Evolutionary conservation across 768 basidiomycete species (phyloP).

Genomic region (Podaxis sp.): DNA sequence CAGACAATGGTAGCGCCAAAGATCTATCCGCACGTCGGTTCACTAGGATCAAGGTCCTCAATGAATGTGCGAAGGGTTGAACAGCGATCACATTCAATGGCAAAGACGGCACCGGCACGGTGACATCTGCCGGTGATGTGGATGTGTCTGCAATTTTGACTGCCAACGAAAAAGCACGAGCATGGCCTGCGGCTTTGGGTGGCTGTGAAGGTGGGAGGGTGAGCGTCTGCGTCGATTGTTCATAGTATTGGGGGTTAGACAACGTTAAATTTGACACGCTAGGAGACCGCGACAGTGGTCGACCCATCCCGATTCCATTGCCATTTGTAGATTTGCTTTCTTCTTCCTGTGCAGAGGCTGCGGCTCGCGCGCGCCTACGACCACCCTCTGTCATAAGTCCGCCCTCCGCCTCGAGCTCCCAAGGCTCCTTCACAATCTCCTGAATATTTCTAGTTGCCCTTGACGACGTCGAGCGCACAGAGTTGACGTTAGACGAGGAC

Average conservation of each 20-base stretch:
- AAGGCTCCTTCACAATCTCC: constrained; percentile 60
- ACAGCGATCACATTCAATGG: constrained; percentile 60
- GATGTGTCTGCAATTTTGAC: constrained; percentile 24
- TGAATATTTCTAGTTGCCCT: constrained; percentile 15
- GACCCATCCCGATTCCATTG: constrained; percentile 3
- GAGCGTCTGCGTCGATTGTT: constrained; percentile 52
- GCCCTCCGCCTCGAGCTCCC: constrained; percentile 80
- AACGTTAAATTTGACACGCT: constrained; percentile 31
- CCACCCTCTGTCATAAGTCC: constrained; percentile 75
- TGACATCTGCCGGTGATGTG: constrained; percentile 36
- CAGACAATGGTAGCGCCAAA: constrained; percentile 48
- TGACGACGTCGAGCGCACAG: constrained; percentile 14
- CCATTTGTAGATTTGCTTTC: background rate
- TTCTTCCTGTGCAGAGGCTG: constrained; percentile 31
- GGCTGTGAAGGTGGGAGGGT: constrained; percentile 63
- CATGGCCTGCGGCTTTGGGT: constrained; percentile 47
- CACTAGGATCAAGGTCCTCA: constrained; percentile 57
- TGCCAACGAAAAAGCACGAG: constrained; percentile 61
- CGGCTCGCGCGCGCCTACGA: constrained; percentile 60
- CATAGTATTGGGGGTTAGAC: constrained; percentile 59
- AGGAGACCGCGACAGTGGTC: constrained; percentile 17
- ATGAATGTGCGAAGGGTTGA: constrained; percentile 58
- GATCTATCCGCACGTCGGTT: constrained; percentile 68
- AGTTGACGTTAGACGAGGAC: constrained; percentile 5
- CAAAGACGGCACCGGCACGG: constrained; percentile 64